These are phyloP conservation scores for Sporothrix brunneoviolacea DNA, from an alignment of 2,329 filamentous ascomycete genomes.

Conservation along the genomic window DNA sequence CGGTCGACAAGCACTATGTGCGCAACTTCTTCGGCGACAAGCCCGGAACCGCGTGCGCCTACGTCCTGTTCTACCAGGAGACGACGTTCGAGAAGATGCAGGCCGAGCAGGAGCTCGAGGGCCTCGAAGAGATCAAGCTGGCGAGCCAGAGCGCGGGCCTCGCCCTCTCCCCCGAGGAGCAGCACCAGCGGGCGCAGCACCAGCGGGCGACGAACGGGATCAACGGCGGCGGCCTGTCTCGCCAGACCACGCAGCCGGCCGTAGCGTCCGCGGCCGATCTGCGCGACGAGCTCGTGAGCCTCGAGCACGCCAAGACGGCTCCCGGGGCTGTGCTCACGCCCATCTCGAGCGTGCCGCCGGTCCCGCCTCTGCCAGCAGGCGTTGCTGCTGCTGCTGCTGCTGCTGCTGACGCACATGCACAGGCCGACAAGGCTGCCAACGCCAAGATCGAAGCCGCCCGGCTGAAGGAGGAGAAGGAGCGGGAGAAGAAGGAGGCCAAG, in stretches of 20 bases:
- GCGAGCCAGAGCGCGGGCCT: conserved; percentile 51
- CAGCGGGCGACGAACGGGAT: not conserved
- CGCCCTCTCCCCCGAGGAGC: conserved; percentile 31
- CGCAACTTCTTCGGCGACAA: conserved; percentile 96
- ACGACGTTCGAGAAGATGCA: conserved; percentile 62
- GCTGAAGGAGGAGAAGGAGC: conserved; percentile 54
- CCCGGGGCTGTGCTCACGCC: conserved; percentile 33
- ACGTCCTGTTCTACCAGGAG: conserved; percentile 97
- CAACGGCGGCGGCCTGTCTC: conserved; percentile 32
- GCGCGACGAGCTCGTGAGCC: conserved; percentile 46
- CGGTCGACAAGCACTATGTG: conserved; percentile 93
- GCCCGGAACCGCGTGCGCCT: conserved; percentile 84
- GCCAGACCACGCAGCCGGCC: conserved; percentile 44
- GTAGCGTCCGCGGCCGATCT: conserved; percentile 35
- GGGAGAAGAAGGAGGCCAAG: conserved; percentile 62
- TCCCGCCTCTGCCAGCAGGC: conserved; percentile 28
- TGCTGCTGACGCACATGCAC: conserved; percentile 15
- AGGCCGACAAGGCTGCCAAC: conserved; percentile 18
- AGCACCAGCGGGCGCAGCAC: conserved; percentile 38
- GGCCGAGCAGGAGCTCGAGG: conserved; percentile 79
- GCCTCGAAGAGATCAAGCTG: conserved; percentile 54
- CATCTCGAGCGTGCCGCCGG: conserved; percentile 19
- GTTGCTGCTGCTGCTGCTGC: conserved; percentile 24
- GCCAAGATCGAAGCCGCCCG: conserved; percentile 19
- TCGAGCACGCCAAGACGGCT: conserved; percentile 62